Base-by-base conservation (phyloP, 495 filamentous ascomycete genomes). In the Opeltia flavorubescens region DNA sequence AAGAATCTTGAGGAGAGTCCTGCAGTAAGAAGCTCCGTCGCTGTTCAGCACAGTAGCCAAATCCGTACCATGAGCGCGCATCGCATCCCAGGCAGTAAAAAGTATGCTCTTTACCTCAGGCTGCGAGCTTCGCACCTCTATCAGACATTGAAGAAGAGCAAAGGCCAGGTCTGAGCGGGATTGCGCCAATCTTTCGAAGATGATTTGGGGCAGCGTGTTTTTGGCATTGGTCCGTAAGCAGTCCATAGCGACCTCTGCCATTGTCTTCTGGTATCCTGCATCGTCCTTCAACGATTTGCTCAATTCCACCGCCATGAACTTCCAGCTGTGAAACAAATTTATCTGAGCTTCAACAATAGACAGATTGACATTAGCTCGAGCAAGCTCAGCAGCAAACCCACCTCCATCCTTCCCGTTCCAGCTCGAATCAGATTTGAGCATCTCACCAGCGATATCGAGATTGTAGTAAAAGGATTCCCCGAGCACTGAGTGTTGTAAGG, bases 261-360 rank as follows among this genome's bases (percentile, higher is more conserved):
- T 66, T 50, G 79, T 75, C 44, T 77, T 76, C 59, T 78, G 79
- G n/a, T 91, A 64, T 26, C 77, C 70, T 7, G 63, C 62, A 43
- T 83, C 74, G 30, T 68, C 65, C 33, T 73, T 67, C 28, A 91
- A 68, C 48, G 79, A 78, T 13, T 72, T 70, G 54, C 80, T 85
- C 36, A 96, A 74, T 62, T 95, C 89, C 39, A 89, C 69, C 9
- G 86, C 78, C 11, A 99, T 76, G 41, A 83, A 78, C 60, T 86
- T 89, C 91, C 91, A 99, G 49, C 85, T 81, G 50, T 83, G 73
- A 43, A 94, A 78, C 28, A 99, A 76, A 46, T 70, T 70, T 82
- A 91, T 76, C 67, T 96, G 86, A 29, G 89, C 81, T 58, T 95
- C 87, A 36, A 96, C 85, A 13, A 94, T 66, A 17, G 86, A 91